These are phyloP conservation scores for Exophiala spinifera DNA, from an alignment of 2,329 filamentous ascomycete species.

Conservation along the genomic window DNA sequence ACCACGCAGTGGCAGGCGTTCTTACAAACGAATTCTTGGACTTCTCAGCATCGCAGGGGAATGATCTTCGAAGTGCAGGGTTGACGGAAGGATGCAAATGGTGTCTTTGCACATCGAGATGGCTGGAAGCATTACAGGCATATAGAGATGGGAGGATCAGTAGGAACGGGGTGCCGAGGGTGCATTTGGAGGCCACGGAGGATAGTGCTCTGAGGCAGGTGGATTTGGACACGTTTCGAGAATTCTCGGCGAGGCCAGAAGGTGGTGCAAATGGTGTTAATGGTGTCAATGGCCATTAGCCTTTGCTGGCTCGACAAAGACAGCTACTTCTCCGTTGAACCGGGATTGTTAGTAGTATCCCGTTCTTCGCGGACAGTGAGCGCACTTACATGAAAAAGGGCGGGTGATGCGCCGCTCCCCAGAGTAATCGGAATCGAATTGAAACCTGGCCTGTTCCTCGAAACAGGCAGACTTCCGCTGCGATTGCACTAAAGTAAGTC, in stretches of 20 bases:
- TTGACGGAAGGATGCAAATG: slow-evolving; percentile 60
- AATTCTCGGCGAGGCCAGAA: slow-evolving; percentile 33
- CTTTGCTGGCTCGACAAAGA: slow-evolving; percentile 3
- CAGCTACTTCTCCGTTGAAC: no score
- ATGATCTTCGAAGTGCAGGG: slow-evolving; percentile 57
- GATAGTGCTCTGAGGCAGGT: slow-evolving; percentile 38
- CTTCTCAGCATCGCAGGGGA: slow-evolving; percentile 58
- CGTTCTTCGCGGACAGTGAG: slow-evolving; percentile 1
- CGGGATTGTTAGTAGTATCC: slow-evolving; percentile 22
- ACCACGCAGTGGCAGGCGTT: slow-evolving; percentile 58
- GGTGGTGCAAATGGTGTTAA: slow-evolving; percentile 21
- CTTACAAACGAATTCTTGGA: slow-evolving; percentile 62
- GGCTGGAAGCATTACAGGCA: slow-evolving; percentile 59
- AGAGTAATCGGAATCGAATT: slow-evolving; percentile 94
- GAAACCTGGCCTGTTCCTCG: slow-evolving; percentile 51
- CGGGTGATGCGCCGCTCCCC: slow-evolving; percentile 68
- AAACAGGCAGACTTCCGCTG: slow-evolving; percentile 61
- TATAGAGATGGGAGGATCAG: slow-evolving; percentile 42
- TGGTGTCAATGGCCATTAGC: slow-evolving; percentile 16
- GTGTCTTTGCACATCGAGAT: slow-evolving; percentile 61
- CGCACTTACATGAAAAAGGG: slow-evolving; percentile 33
- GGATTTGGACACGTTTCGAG: slow-evolving; percentile 36
- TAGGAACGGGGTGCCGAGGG: slow-evolving; percentile 29
- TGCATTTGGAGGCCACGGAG: slow-evolving; percentile 39
- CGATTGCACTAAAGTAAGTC: slow-evolving; percentile 92